Evolutionary conservation across 176 grass and related monocot species (phyloP), one percentile per base, ranked within the genome.

Genomic region (Aegilops longissima): DNA sequence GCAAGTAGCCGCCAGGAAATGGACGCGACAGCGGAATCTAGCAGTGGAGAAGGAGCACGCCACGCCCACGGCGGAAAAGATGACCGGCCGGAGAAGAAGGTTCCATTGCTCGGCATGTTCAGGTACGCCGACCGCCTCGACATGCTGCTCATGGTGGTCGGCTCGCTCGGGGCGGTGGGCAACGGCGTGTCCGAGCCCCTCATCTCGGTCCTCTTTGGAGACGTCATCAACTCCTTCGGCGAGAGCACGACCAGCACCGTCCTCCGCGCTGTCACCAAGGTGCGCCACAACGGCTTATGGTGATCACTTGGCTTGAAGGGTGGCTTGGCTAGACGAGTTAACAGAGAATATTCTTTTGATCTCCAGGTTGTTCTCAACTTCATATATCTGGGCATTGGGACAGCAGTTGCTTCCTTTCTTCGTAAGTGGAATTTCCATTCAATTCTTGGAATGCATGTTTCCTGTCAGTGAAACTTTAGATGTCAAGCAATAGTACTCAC

Each of bases 81-180:
- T 11, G 82, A 44, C 34, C 25, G 27, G 5, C 29, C 73, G 40
- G 31, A 67, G 77, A 38, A 87, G 80, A 92, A 84, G 85, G 90
- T 95, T 62, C 18, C 87, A 7, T 12, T 92, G 76, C 20, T 87
- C 24, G 65, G 84, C 80, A 66, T 95, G 86, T 91, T 95, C 86
- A 76, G 84, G 80, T 95, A 89, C 58, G 94, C 94, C 10, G 91
- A 95, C 59, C 68, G 80, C 33, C 27, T 76, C 38, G 94, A 95
- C 74, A 23, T 83, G 64, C 67, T 90, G 86, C 83, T 95, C 73
- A 95, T 93, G 81, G 80, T 61, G 61, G 54, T 89, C 4, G 91
- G 91, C 45, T 27, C 91, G 74, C 52, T 80, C 13, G 93, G 62
- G 63, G 86, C 91, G 23, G 21, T 85, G 47, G 91, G 12, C 66